Conservation (phyloP, 192 early-diverging fungal genomes). For the Borealophlyctis nickersoniae region DNA sequence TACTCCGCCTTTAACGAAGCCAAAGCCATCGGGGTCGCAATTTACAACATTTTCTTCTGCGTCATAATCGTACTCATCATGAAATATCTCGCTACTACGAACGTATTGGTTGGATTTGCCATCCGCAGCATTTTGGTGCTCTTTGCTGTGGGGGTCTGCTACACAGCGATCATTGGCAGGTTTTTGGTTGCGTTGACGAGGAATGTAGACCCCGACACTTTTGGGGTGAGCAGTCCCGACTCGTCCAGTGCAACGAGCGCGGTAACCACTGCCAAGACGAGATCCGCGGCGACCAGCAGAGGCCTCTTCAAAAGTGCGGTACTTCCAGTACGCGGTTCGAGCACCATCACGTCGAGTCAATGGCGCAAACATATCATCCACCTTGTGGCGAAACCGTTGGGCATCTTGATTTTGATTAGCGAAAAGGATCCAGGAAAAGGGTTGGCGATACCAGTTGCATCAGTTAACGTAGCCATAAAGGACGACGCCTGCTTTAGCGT, state of each 20-base stretch:
- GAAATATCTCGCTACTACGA: neutral
- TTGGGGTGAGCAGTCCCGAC: neutral
- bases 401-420: neutral
- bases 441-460: slow-evolving; percentile 1
- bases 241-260: neutral
- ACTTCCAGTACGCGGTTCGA: slow-evolving; percentile 7
- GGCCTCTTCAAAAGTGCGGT: neutral
- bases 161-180: neutral
- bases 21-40: slow-evolving; percentile 25
- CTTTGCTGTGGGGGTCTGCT: slow-evolving; percentile 8
- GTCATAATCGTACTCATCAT: slow-evolving; percentile 6
- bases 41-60: slow-evolving; percentile 31
- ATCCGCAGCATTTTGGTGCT: neutral
- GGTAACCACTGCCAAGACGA: neutral
- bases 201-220: neutral
- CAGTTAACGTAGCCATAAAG: neutral
- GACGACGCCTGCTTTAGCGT: slow-evolving; percentile 2
- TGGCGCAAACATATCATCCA: slow-evolving; percentile 6
- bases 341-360: slow-evolving; percentile 3
- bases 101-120: neutral
- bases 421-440: slow-evolving; percentile 1
- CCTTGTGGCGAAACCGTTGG: slow-evolving; percentile 4
- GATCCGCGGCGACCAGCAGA: neutral
- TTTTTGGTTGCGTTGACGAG: slow-evolving; percentile 1
- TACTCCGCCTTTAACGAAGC: slow-evolving; percentile 27